Evolutionary conservation across 805 yeast species (phyloP).

Genomic region (Komagataella populi): DNA sequence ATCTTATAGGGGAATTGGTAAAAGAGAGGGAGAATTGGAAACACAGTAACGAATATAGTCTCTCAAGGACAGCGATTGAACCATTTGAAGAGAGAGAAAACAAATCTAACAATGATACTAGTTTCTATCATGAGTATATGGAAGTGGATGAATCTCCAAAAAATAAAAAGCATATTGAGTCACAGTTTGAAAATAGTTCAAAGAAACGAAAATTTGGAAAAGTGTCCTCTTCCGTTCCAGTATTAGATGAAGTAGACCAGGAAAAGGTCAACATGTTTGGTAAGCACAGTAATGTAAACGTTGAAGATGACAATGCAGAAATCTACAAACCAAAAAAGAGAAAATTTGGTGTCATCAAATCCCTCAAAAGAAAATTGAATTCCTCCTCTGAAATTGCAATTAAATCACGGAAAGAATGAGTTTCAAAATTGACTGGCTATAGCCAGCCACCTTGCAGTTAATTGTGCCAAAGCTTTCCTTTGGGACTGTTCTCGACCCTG

Average conservation of each 20-base stretch:
- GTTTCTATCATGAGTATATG: not conserved
- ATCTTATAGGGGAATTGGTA: not conserved
- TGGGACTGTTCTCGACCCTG: conserved; percentile 18
- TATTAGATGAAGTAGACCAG: not conserved
- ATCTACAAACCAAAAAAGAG: not conserved
- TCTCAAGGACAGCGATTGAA: not conserved
- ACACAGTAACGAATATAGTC: not conserved
- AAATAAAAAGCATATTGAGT: not conserved
- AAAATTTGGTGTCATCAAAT: not conserved
- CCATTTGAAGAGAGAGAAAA: not conserved
- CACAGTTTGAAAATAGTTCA: not conserved
- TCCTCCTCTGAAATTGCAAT: conserved; percentile 22
- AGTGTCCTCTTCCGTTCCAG: not conserved
- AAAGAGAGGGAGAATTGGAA: conserved; percentile 2
- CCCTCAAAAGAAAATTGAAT: not conserved
- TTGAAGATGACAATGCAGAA: conserved; percentile 1
- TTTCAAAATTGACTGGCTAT: not conserved
- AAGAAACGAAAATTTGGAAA: not conserved
- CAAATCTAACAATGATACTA: not conserved
- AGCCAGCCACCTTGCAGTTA: not conserved
- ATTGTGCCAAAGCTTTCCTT: conserved; percentile 14
- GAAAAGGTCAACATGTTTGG: not conserved
- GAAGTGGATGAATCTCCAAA: not conserved
- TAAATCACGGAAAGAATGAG: not conserved
- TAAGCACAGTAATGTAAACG: not conserved